Evolutionary conservation across 768 basidiomycete species (phyloP).

Genomic region (Trichaptum fuscoviolaceum): DNA sequence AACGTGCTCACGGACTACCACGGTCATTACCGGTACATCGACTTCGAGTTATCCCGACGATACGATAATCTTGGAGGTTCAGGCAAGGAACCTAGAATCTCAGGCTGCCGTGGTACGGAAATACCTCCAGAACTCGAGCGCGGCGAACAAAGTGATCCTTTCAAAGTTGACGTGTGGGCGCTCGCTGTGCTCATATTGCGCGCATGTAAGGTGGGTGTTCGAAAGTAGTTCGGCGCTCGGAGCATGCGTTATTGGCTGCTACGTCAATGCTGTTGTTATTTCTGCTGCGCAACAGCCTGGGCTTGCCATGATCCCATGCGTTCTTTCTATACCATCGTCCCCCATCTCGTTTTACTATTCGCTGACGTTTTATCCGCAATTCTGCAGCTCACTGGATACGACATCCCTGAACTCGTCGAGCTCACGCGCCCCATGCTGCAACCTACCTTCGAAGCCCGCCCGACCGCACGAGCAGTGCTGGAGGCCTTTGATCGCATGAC

Average conservation of each 20-base stretch:
- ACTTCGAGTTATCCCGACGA: constrained; percentile 62
- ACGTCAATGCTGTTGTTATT: neutral
- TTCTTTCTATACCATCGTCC: neutral
- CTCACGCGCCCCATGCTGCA: constrained; percentile 58
- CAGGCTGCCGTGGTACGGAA: constrained; percentile 53
- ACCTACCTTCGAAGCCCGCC: constrained; percentile 44
- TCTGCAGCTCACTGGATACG: constrained; percentile 47
- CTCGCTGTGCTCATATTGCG: constrained; percentile 59
- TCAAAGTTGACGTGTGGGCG: constrained; percentile 73
- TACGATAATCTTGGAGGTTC: constrained; percentile 32
- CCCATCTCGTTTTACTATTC: neutral
- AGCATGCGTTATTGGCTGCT: neutral
- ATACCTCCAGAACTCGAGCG: constrained; percentile 64
- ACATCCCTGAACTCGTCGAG: constrained; percentile 53
- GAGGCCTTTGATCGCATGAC: constrained; percentile 47
- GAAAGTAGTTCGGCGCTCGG: neutral
- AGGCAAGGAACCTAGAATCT: constrained; percentile 29
- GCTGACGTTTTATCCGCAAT: neutral
- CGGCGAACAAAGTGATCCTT: constrained; percentile 48
- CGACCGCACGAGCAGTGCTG: constrained; percentile 43
- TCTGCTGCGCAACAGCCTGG: neutral
- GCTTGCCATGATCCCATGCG: neutral
- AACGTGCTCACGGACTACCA: constrained; percentile 65
- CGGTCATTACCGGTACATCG: constrained; percentile 66
- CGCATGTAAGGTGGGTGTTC: constrained; percentile 51